phyloP scores from a whole-genome alignment of 371 early-diverging fungal genomes.

The Apophysomyces trapeziformis region DNA sequence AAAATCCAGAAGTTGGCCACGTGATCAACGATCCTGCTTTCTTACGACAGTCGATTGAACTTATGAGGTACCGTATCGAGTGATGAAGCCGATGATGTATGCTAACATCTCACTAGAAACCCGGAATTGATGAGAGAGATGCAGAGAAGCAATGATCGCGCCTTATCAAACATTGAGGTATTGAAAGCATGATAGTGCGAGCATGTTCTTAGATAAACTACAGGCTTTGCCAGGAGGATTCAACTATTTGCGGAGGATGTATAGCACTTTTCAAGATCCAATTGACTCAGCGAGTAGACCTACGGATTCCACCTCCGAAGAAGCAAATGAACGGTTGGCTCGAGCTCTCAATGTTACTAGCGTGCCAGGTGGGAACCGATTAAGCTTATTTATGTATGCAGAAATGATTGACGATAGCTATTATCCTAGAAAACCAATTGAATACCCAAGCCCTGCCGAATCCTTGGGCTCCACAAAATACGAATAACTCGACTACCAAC shows the following conservation, averaged over 20 bases:
- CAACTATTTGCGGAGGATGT: conserved; percentile 82
- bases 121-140: conserved; percentile 84
- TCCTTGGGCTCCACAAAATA: conserved; percentile 71
- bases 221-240: conserved; percentile 82
- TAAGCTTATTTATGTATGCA: too few relatives aligned
- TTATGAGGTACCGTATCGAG: conserved; percentile 45
- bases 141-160: conserved; percentile 85
- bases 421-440: conserved; percentile 55
- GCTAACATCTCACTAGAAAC: conserved; percentile 50
- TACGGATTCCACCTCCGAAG: conserved; percentile 55
- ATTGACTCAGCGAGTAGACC: conserved; percentile 57
- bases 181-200: not conserved
- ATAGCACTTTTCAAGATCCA: conserved; percentile 76
- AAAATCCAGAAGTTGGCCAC: conserved; percentile 81
- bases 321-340: conserved; percentile 72
- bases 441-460: conserved; percentile 86
- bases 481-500: conserved; percentile 9
- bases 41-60: conserved; percentile 69
- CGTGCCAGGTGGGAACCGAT: conserved; percentile 38
- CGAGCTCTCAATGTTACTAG: conserved; percentile 68
- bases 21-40: conserved; percentile 80
- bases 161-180: conserved; percentile 84
- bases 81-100: not conserved
- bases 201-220: not conserved
- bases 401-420: not conserved